Evolutionary conservation across 73 alveolate species (phyloP).

Genomic region (Uronychia setigera): DNA sequence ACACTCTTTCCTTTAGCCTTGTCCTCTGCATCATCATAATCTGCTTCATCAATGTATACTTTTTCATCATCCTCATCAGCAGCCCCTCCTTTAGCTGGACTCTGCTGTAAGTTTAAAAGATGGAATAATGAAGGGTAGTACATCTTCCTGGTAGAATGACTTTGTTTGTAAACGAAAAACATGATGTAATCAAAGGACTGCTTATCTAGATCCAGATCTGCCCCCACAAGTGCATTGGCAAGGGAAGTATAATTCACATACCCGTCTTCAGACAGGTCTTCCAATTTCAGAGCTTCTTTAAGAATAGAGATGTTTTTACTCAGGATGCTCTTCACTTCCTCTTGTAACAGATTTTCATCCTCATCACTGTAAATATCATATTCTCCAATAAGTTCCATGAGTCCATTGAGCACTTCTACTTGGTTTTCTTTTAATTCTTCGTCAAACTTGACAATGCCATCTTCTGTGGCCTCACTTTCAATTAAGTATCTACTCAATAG

Average conservation of each 20-base stretch:
- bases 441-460: not conserved
- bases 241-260: constrained; percentile 14
- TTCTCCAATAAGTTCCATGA: not conserved
- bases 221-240: constrained; percentile 13
- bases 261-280: constrained; percentile 46
- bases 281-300: constrained; percentile 32
- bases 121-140: constrained; percentile 22
- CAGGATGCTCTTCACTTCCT: not conserved
- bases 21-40: constrained; percentile 30
- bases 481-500: not conserved
- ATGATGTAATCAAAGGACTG: constrained; percentile 26
- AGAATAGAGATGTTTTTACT: constrained; percentile 1
- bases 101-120: not conserved
- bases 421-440: not conserved
- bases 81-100: not conserved
- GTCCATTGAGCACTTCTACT: not conserved
- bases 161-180: constrained; percentile 30
- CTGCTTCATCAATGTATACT: not conserved
- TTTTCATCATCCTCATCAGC: not conserved
- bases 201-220: constrained; percentile 23
- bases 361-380: not conserved
- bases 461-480: not conserved
- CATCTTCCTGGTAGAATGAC: constrained; percentile 24
- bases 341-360: not conserved
- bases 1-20: not conserved